Evolutionary conservation across 805 yeast species (phyloP).

Genomic region (Hanseniaspora singularis): DNA sequence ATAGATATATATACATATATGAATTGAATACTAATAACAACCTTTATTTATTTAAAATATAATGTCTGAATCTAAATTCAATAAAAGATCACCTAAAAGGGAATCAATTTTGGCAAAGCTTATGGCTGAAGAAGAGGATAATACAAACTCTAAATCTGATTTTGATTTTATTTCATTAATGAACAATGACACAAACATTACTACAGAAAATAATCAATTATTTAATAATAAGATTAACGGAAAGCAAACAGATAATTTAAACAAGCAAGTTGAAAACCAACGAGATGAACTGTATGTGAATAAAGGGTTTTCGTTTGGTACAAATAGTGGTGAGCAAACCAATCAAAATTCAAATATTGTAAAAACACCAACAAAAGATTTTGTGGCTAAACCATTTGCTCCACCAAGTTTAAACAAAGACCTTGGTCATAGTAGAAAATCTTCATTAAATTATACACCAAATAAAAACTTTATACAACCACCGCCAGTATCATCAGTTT

Average conservation of each 20-base stretch:
- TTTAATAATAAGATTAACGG: not conserved
- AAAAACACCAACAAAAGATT: not conserved
- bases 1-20: not conserved
- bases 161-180: conserved; percentile 9
- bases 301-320: conserved; percentile 3
- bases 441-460: conserved; percentile 14
- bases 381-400: not conserved
- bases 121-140: conserved; percentile 13
- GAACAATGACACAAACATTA: not conserved
- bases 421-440: conserved; percentile 7
- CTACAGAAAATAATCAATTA: not conserved
- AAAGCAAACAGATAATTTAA: too few relatives aligned
- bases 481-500: conserved; percentile 1
- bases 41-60: too few relatives aligned
- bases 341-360: too few relatives aligned
- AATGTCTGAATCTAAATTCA: too few relatives aligned
- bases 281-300: not conserved
- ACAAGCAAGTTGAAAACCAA: too few relatives aligned
- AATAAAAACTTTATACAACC: conserved; percentile 8
- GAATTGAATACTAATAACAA: not conserved
- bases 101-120: conserved; percentile 7
- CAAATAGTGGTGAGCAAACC: not conserved
- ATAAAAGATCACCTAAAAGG: not conserved
- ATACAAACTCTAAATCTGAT: conserved; percentile 1
- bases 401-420: not conserved